These are phyloP conservation scores for Paraphoma sp. DNA, from an alignment of 2,329 filamentous ascomycete genomes.

Conservation along the genomic window DNA sequence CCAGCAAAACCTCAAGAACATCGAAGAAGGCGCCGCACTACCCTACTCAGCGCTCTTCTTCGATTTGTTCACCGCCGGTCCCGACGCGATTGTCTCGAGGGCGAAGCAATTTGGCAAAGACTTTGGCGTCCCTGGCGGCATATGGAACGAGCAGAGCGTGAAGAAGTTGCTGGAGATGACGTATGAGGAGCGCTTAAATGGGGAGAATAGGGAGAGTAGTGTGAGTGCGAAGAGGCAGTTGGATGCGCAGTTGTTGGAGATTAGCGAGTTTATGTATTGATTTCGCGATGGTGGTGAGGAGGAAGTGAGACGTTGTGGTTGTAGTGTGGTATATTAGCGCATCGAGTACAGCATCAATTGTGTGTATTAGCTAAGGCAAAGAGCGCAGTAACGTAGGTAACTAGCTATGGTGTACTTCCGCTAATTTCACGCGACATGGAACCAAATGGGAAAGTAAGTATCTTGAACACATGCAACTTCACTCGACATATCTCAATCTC, in stretches of 20 bases:
- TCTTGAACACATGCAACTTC: no score
- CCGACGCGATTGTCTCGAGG: slow-evolving; percentile 69
- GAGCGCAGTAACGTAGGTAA: no score
- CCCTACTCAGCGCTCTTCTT: slow-evolving; percentile 71
- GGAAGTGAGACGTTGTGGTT: background rate
- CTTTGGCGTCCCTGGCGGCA: slow-evolving; percentile 33
- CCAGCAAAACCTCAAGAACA: slow-evolving; percentile 95
- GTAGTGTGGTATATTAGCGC: no score
- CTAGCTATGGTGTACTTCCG: no score
- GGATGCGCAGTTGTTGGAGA: slow-evolving; percentile 71
- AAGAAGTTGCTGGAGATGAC: slow-evolving; percentile 51
- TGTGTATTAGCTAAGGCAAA: no score
- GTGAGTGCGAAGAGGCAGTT: slow-evolving; percentile 72
- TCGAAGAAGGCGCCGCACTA: slow-evolving; percentile 74
- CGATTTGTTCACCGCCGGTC: slow-evolving; percentile 69
- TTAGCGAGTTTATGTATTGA: slow-evolving; percentile 73
- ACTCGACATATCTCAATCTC: no score
- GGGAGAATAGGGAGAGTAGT: slow-evolving; percentile 69
- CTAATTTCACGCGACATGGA: no score
- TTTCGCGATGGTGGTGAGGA: background rate
- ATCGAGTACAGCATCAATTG: no score
- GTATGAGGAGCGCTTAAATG: slow-evolving; percentile 60
- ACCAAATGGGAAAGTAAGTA: no score
- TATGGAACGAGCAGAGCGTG: slow-evolving; percentile 48
- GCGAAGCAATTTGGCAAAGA: slow-evolving; percentile 57